These are phyloP conservation scores for Fraxinus pennsylvanica DNA, from an alignment of 257 asterid genomes.

Conservation along the genomic window DNA sequence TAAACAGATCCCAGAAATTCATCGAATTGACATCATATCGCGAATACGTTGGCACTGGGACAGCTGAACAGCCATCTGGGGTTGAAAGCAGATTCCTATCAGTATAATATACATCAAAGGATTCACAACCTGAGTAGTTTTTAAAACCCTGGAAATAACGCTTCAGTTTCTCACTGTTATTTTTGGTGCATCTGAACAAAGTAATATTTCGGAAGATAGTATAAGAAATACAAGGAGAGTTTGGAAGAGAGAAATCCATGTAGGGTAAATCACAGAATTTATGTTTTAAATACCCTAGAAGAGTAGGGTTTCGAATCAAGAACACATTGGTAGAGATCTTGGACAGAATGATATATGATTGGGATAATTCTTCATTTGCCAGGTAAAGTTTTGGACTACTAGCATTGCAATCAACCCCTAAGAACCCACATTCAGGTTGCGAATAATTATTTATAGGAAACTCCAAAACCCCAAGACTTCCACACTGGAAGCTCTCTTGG, in stretches of 20 bases:
- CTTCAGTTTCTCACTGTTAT: not conserved
- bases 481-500: not conserved
- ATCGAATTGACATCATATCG: not conserved
- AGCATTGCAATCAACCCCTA: constrained; percentile 17
- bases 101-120: not conserved
- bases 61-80: not conserved
- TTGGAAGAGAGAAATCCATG: not conserved
- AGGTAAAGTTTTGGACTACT: constrained; percentile 30
- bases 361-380: not conserved
- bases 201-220: constrained; percentile 28
- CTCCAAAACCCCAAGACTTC: not conserved
- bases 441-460: not conserved
- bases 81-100: not conserved
- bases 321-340: not conserved
- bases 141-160: not conserved
- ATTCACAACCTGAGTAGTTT: not conserved
- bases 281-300: not conserved
- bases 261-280: not conserved
- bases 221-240: not conserved
- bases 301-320: not conserved
- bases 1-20: not conserved
- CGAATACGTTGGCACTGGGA: not conserved
- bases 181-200: constrained; percentile 20
- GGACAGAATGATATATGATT: not conserved
- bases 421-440: constrained; percentile 37